These are phyloP conservation scores for Trifolium fragiferum DNA, from an alignment of 306 rosid genomes.

Conservation along the genomic window DNA sequence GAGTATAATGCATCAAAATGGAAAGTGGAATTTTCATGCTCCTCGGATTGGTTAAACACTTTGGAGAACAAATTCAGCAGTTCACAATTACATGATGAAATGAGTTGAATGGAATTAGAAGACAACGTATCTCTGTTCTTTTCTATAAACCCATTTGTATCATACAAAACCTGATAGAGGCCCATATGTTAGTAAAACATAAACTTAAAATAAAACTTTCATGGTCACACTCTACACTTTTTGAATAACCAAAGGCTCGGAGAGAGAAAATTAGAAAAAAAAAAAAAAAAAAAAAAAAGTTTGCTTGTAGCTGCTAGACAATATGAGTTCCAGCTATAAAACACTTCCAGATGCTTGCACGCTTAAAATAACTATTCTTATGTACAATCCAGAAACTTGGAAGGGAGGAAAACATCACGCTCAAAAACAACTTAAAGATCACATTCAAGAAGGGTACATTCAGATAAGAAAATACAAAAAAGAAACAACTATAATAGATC, in stretches of 20 bases:
- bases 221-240: conserved; percentile 19
- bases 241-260: conserved; percentile 2
- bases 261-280: conserved; percentile 14
- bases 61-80: conserved; percentile 65
- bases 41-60: conserved; percentile 53
- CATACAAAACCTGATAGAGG: conserved; percentile 76
- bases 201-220: conserved; percentile 35
- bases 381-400: not conserved
- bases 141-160: conserved; percentile 81
- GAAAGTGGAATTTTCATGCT: conserved; percentile 46
- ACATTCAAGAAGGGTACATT: conserved; percentile 11
- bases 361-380: not conserved
- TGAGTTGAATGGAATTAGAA: conserved; percentile 63
- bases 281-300: not conserved
- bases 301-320: conserved; percentile 16
- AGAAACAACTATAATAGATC: not conserved
- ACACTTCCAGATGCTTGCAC: conserved; percentile 26
- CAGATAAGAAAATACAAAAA: conserved; percentile 19
- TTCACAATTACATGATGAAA: conserved; percentile 68
- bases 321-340: conserved; percentile 18
- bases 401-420: conserved; percentile 2
- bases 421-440: conserved; percentile 20
- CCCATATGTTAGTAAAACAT: conserved; percentile 42
- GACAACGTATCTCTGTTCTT: conserved; percentile 75
- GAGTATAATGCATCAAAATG: conserved; percentile 47